These are phyloP conservation scores for Trichomonas tenax DNA, from an alignment of 208 protist genomes.

Conservation along the genomic window DNA sequence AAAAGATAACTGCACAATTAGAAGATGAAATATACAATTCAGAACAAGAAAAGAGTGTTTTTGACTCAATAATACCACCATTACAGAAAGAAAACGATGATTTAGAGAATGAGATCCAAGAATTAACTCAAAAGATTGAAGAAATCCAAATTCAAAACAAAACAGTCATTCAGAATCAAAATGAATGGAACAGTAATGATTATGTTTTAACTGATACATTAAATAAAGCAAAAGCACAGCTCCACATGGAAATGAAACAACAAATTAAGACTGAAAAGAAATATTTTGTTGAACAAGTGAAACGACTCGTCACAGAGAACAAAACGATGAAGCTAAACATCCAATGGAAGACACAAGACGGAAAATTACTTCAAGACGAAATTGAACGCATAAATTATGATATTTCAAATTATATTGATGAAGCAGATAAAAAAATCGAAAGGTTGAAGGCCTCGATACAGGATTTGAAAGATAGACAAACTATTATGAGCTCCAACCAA, in stretches of 20 bases:
- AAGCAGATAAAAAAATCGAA: neutral
- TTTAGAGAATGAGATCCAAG: neutral
- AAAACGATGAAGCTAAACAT: neutral
- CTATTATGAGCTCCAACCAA: neutral
- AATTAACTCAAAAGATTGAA: neutral
- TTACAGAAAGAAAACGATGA: neutral
- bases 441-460: neutral
- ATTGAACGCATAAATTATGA: neutral
- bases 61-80: neutral
- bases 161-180: neutral
- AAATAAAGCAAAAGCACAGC: neutral
- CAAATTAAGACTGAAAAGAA: neutral
- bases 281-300: neutral
- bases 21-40: neutral
- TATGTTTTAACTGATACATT: neutral
- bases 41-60: neutral
- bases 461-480: neutral
- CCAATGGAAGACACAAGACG: neutral
- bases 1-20: neutral
- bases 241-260: neutral
- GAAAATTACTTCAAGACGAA: neutral
- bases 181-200: neutral
- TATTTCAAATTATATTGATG: neutral
- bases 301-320: neutral
- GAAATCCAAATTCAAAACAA: neutral